Evolutionary conservation across 2,329 filamentous ascomycete species (phyloP), one percentile per base, ranked within the genome.

Genomic region (Diaporthe sp.): DNA sequence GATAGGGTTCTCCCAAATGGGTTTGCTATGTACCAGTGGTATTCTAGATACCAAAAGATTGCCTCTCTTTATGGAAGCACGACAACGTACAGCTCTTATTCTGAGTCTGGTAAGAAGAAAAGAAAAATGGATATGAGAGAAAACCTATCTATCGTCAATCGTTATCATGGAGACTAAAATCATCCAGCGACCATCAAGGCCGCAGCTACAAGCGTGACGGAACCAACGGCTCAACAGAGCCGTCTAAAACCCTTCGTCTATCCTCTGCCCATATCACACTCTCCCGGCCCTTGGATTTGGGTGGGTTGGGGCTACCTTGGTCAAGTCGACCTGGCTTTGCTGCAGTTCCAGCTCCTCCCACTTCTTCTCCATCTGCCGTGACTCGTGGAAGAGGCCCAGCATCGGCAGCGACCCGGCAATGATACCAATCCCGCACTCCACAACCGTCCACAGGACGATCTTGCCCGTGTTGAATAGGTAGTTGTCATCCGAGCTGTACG

Each of bases 401-500:
- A 75, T 77, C 31, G 76, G 76, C 49, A 77, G 28, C 8, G 76
- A 77, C 17, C 76, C 76, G 12, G 76, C 76, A 8, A 77, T 73
- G n/a, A 75, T 73, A 15, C 73, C 76, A 25, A 75, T n/a, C 2
- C 73, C 55, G 42, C 76, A 77, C 44, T 77, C 76, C 6, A 77
- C 63, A 13, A 77, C 73, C 10, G 76, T 77, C 76, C 76, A 77
- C 39, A 77, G 63, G 15, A 77, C 76, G 28, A 77, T 75, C 12
- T 77, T 77, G 22, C 76, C 76, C 1, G 76, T 77, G 71, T 72
- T 75, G 71, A 73, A 77, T 6, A 77, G 63, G 63, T 77, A 77
- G 57, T 77, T 39, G 9, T 73, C 65, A 15, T 75, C 73, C 9
- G 73, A 73, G 51, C 70, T 67, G 63, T 77, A 77, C 10, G 76